Evolutionary conservation across 2,329 filamentous ascomycete species (phyloP).

Genomic region (Lachnum nothofagi): DNA sequence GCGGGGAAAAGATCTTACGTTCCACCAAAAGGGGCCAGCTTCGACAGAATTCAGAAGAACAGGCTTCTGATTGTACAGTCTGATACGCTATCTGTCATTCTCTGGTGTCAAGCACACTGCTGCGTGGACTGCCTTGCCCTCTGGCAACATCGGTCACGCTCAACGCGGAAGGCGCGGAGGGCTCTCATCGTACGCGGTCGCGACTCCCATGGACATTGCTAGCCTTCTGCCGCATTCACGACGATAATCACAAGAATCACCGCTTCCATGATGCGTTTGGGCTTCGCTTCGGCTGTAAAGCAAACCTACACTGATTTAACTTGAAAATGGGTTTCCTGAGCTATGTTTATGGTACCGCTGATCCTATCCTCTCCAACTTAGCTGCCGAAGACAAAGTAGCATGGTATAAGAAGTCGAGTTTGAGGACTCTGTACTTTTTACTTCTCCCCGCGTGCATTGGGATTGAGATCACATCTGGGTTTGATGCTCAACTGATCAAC

Average conservation of each 20-base stretch:
- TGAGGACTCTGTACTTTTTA: slow-evolving; percentile 37
- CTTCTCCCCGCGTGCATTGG: slow-evolving; percentile 47
- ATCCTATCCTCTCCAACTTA: slow-evolving; percentile 37
- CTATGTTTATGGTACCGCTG: slow-evolving; percentile 21
- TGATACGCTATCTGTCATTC: background rate
- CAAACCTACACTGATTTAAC: background rate
- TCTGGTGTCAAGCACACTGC: background rate
- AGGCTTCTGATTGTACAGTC: background rate
- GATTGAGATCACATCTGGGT: slow-evolving; percentile 51
- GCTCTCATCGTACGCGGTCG: no score
- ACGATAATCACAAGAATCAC: no score
- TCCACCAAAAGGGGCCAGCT: background rate
- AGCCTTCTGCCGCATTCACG: no score
- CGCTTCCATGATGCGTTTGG: no score
- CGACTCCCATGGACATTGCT: no score
- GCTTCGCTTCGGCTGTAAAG: background rate
- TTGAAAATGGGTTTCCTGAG: background rate
- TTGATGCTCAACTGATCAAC: slow-evolving; percentile 47
- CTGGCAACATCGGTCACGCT: background rate
- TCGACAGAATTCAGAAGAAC: background rate
- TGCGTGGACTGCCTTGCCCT: background rate
- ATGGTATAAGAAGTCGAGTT: slow-evolving; percentile 38
- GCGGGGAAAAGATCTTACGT: background rate
- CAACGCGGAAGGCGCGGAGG: background rate
- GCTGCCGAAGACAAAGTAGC: slow-evolving; percentile 35